Percentiles rank a stretch among this genome's conserved stretches.
Conservation (phyloP, 2,329 filamentous ascomycete genomes). For the Botryosphaeria dothidea region DNA sequence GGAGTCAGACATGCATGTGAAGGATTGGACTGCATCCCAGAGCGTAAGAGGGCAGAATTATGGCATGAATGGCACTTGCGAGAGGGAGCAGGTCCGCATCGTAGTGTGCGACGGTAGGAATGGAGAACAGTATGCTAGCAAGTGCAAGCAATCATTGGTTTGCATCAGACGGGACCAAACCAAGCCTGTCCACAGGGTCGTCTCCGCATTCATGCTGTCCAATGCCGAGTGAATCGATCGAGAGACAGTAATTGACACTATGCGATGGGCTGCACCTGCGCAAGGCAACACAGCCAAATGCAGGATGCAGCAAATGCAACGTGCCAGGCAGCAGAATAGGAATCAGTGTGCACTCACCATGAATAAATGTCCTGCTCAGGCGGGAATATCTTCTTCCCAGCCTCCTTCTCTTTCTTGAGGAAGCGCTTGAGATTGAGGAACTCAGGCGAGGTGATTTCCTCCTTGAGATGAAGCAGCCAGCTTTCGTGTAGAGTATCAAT, state of each 20-base stretch:
- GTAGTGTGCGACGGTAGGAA: no score
- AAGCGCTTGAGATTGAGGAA: constrained; percentile 90
- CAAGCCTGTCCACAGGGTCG: no score
- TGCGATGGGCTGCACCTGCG: background rate
- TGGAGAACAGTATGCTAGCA: background rate
- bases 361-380: constrained; percentile 89
- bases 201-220: no score
- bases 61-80: no score
- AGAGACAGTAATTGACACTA: background rate
- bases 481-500: constrained; percentile 89
- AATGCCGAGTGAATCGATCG: no score
- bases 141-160: background rate
- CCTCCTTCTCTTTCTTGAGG: constrained; percentile 72
- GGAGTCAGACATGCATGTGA: background rate
- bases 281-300: background rate
- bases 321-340: background rate
- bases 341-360: constrained; percentile 62
- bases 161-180: no score
- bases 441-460: constrained; percentile 74
- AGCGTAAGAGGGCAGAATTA: no score
- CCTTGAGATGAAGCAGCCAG: constrained; percentile 87
- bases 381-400: constrained; percentile 80
- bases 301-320: background rate
- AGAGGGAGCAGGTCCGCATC: no score
- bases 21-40: background rate